phyloP scores from a whole-genome alignment of 148 eudicot genomes.

The Rhododendron vialii region DNA sequence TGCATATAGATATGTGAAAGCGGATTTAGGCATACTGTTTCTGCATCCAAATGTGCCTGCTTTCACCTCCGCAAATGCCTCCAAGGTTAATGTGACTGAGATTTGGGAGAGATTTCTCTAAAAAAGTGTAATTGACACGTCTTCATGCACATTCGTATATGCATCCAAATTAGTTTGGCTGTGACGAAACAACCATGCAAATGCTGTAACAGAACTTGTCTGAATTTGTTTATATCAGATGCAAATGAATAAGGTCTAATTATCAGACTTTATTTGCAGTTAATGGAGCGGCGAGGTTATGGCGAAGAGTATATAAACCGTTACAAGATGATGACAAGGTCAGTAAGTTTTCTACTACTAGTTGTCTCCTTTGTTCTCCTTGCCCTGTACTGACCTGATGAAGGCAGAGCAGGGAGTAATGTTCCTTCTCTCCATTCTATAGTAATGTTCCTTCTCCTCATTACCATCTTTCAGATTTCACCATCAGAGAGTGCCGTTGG shows the following conservation, averaged over 20 bases:
- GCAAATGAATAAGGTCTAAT: constrained; percentile 13
- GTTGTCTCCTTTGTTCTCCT: background rate
- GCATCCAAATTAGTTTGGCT: background rate
- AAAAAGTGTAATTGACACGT: background rate
- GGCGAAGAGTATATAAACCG: constrained; percentile 95
- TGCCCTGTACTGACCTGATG: background rate
- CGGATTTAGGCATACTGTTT: background rate
- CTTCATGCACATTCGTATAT: constrained; percentile 1
- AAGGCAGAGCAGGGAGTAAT: background rate
- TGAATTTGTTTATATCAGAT: background rate
- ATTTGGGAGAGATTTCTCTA: background rate
- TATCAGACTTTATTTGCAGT: constrained; percentile 54
- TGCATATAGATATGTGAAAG: background rate
- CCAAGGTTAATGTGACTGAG: background rate
- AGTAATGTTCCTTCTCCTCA: constrained; percentile 10
- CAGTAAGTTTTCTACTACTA: constrained; percentile 19
- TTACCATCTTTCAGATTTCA: constrained; percentile 64
- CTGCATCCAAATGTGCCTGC: background rate
- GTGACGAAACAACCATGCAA: background rate
- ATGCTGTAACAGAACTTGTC: background rate
- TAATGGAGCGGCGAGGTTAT: constrained; percentile 93
- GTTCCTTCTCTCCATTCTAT: background rate
- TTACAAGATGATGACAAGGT: constrained; percentile 99
- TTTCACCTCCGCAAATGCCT: background rate
- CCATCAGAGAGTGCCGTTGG: constrained; percentile 94